Evolutionary conservation across 768 basidiomycete species (phyloP), one percentile per base, ranked within the genome.

Genomic region (Ramaria sp.): DNA sequence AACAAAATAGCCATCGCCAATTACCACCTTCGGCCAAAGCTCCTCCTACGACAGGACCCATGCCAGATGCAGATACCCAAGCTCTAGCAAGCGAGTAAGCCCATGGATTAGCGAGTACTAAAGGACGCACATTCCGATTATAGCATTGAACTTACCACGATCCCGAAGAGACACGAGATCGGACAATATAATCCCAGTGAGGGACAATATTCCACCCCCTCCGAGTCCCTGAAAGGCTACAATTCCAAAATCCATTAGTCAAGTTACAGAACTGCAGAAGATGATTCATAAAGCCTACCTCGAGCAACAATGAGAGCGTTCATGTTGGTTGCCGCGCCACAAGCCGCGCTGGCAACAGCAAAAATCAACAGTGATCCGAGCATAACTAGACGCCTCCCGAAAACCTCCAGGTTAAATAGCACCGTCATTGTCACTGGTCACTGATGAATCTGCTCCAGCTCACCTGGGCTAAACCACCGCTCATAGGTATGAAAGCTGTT

Each of bases 1-100:
- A n/a, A 71, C 69, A 73, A 48, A 73, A 73, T 20, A 73, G 45
- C 69, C 71, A 73, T 6, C 72, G 60, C 74, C 74, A 75, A 34
- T 43, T 25, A 24, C 22, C 16, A 16, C 22, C 7, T 22, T 65
- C 39, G 0, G 70, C 65, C 0, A 75, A 62, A 3, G 59, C 57
- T 0, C 72, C 73, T 0, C 69, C 73, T 47, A 25, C 12, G 9
- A 48, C 47, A 27, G 20, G 38, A 18, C 18, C 52, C 13, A 28
- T 42, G 22, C 8, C 34, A 24, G 7, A 5, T 7, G 13, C 32
- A 22, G 16, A 15, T 5, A 12, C 27, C 38, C 20, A 42, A 18
- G 55, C 55, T 5, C 20, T 48, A 24, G 24, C 20, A 24, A 32
- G 6, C 12, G 9, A 48, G n/a, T n/a, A n/a, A n/a, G n/a, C n/a